Evolutionary conservation across 495 filamentous ascomycete genomes (phyloP).

Genomic region (Penicillium samsonianum): DNA sequence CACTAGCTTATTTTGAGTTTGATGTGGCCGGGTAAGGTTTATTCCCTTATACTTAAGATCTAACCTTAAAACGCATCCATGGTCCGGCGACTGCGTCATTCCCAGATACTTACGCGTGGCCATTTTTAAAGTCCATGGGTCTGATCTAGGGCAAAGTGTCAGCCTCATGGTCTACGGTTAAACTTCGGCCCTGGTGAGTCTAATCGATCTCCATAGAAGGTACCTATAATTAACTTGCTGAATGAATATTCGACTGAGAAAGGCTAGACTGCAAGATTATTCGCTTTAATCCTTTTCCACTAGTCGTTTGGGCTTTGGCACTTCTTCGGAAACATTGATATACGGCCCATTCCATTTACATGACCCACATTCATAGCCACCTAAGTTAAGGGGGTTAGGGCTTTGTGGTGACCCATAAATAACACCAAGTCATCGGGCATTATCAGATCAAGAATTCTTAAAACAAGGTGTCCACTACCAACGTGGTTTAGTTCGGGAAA

Average conservation of each 20-base stretch:
- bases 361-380: background rate
- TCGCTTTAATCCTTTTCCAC: background rate
- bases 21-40: conserved; percentile 7
- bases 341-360: background rate
- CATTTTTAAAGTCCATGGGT: background rate
- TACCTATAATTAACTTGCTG: background rate
- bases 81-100: background rate
- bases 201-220: background rate
- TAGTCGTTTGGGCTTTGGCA: background rate
- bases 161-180: background rate
- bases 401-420: too few relatives aligned
- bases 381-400: background rate
- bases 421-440: too few relatives aligned
- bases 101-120: background rate
- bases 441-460: background rate
- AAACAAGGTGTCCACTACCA: background rate
- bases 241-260: background rate
- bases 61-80: background rate
- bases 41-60: background rate
- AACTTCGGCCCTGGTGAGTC: background rate
- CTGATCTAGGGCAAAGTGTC: background rate
- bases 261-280: background rate
- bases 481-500: background rate
- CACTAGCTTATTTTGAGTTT: background rate
- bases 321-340: background rate